These are phyloP conservation scores for Globisporangium radiosum DNA, from an alignment of 352 stramenopile species.

Conservation along the genomic window DNA sequence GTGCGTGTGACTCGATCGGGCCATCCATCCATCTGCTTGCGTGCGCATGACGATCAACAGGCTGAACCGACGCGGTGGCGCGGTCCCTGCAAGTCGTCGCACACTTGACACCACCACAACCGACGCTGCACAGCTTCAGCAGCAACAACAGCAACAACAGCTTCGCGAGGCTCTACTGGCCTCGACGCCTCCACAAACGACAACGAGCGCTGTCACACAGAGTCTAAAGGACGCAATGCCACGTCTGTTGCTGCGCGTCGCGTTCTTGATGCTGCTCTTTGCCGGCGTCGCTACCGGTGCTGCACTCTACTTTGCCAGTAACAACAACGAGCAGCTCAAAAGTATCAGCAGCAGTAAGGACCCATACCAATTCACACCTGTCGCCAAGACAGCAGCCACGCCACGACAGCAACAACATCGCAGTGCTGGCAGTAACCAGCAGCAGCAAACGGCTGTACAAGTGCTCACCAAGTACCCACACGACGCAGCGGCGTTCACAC, in stretches of 20 bases:
- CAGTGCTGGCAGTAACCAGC: neutral
- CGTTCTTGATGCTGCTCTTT: slow-evolving; percentile 22
- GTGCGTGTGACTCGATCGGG: neutral
- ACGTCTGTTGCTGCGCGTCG: slow-evolving; percentile 26
- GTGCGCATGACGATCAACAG: neutral
- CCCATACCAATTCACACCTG: slow-evolving; percentile 4
- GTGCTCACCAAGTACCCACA: slow-evolving; percentile 74
- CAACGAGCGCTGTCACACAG: slow-evolving; percentile 6
- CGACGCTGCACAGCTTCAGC: too few species aligned
- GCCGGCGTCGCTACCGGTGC: slow-evolving; percentile 15
- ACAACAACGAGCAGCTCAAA: neutral
- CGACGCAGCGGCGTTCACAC: slow-evolving; percentile 80
- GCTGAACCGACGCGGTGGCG: slow-evolving; percentile 8
- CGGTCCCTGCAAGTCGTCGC: neutral
- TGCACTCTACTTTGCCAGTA: slow-evolving; percentile 8
- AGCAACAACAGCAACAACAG: neutral
- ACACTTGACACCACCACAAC: neutral
- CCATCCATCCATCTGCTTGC: neutral
- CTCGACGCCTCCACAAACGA: neutral
- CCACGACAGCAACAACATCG: neutral
- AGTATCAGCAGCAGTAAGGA: neutral
- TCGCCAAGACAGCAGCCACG: slow-evolving; percentile 13
- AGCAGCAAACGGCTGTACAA: slow-evolving; percentile 20
- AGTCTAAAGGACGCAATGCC: slow-evolving; percentile 21
- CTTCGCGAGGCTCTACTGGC: neutral